Percentiles rank a stretch among this genome's conserved stretches.
Conservation (phyloP, 2,329 filamentous ascomycete genomes). For the Acrodontium crateriforme region DNA sequence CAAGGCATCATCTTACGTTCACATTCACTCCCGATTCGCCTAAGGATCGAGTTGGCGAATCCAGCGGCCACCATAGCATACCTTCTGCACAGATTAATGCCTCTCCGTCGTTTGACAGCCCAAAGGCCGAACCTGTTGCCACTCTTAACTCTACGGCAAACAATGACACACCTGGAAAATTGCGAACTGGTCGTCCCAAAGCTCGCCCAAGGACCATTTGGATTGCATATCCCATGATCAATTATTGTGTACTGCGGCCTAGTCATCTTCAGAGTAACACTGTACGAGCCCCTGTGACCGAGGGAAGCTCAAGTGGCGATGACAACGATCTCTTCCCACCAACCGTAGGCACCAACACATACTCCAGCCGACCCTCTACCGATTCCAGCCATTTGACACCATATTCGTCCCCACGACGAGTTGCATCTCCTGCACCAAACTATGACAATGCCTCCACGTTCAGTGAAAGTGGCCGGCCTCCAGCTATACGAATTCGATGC, state of each 20-base stretch:
- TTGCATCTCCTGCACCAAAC: conserved; percentile 36
- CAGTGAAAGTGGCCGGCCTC: conserved; percentile 39
- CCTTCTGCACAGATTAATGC: conserved; percentile 1
- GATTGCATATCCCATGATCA: conserved; percentile 90
- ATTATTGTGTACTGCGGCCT: conserved; percentile 63
- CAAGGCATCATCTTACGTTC: conserved; percentile 52
- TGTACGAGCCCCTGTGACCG: conserved; percentile 1
- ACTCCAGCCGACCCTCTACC: conserved; percentile 14
- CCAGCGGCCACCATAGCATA: background rate
- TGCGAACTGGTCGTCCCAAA: conserved; percentile 12
- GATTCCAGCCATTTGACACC: conserved; percentile 13
- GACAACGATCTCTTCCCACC: conserved; percentile 17
- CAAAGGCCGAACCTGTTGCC: conserved; percentile 1
- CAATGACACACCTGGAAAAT: background rate
- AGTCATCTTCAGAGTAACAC: conserved; percentile 12
- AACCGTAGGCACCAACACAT: conserved; percentile 15
- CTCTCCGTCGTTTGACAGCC: background rate
- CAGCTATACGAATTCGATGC: conserved; percentile 75
- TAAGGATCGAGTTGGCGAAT: too few relatives aligned
- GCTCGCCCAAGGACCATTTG: conserved; percentile 57
- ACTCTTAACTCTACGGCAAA: background rate
- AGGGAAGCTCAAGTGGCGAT: conserved; percentile 3
- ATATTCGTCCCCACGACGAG: conserved; percentile 13
- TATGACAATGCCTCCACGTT: conserved; percentile 20
- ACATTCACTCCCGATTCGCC: conserved; percentile 39